Conservation (phyloP, 352 stramenopile genomes). For the Phytophthora pisi region DNA sequence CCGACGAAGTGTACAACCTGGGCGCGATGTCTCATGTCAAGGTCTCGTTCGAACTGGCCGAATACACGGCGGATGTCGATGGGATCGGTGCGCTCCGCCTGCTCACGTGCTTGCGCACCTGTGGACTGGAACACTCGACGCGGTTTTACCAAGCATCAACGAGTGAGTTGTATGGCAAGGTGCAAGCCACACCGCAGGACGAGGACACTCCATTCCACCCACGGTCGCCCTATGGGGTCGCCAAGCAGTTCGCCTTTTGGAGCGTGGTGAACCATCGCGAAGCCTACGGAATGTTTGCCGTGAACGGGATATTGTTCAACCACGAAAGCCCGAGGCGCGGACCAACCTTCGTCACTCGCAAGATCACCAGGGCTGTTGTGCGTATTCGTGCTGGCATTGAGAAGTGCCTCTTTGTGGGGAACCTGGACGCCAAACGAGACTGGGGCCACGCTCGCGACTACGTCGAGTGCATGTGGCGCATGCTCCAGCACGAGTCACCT, state of each 20-base stretch:
- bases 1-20: slow-evolving; percentile 99
- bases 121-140: slow-evolving; percentile 73
- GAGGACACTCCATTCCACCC: slow-evolving; percentile 99
- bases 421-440: slow-evolving; percentile 98
- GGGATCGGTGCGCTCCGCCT: slow-evolving; percentile 96
- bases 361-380: slow-evolving; percentile 97
- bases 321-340: slow-evolving; percentile 98
- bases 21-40: slow-evolving; percentile 99
- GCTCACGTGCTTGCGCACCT: slow-evolving; percentile 97
- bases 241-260: slow-evolving; percentile 99
- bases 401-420: slow-evolving; percentile 97
- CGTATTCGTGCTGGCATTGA: slow-evolving; percentile 92
- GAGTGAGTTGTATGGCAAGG: slow-evolving; percentile 98
- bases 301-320: slow-evolving; percentile 99
- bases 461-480: slow-evolving; percentile 99
- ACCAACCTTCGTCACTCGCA: slow-evolving; percentile 98
- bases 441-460: slow-evolving; percentile 99
- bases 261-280: slow-evolving; percentile 99
- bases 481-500: slow-evolving; percentile 91
- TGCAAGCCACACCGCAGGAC: slow-evolving; percentile 95
- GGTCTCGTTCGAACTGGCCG: slow-evolving; percentile 99
- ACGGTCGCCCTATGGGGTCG: slow-evolving; percentile 97
- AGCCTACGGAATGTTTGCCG: slow-evolving; percentile 94
- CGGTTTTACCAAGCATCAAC: slow-evolving; percentile 98
- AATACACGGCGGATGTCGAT: slow-evolving; percentile 99